phyloP scores from a whole-genome alignment of 768 basidiomycete species.

The Serendipita sp. region DNA sequence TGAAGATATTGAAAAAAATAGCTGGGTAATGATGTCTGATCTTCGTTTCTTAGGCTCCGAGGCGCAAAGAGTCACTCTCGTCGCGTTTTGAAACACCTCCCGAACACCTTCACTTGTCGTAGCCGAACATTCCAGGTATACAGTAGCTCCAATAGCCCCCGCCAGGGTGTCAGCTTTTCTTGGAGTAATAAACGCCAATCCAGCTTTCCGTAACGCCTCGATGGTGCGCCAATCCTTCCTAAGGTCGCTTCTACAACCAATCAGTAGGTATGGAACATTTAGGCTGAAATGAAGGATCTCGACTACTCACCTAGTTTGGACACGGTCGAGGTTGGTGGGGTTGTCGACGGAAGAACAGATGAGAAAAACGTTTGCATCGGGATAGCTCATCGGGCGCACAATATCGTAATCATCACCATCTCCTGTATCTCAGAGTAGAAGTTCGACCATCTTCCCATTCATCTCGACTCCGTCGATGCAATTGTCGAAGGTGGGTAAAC shows the following conservation, averaged over 20 bases:
- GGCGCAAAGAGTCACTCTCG: neutral
- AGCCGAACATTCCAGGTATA: constrained; percentile 12
- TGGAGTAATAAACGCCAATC: constrained; percentile 12
- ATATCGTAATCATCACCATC: no score
- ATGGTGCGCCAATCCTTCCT: constrained; percentile 13
- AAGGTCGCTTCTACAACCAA: constrained; percentile 16
- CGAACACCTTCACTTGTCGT: constrained; percentile 14
- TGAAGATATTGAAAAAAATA: no score
- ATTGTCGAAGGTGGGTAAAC: no score
- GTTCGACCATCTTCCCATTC: no score
- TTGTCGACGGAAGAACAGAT: no score
- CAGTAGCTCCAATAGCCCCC: neutral
- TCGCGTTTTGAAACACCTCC: constrained; percentile 14
- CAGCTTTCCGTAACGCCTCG: constrained; percentile 12
- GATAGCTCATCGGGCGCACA: no score
- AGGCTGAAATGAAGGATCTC: constrained; percentile 12
- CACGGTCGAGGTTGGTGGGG: constrained; percentile 9
- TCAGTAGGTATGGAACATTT: constrained; percentile 14
- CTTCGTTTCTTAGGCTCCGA: no score
- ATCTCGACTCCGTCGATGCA: no score
- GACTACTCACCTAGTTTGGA: constrained; percentile 13
- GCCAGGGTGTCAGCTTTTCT: constrained; percentile 9
- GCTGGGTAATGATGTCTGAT: no score
- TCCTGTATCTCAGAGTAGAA: no score
- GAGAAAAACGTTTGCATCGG: no score